These are phyloP conservation scores for Pichia pseudocactophila DNA, from an alignment of 805 yeast species.

Conservation along the genomic window DNA sequence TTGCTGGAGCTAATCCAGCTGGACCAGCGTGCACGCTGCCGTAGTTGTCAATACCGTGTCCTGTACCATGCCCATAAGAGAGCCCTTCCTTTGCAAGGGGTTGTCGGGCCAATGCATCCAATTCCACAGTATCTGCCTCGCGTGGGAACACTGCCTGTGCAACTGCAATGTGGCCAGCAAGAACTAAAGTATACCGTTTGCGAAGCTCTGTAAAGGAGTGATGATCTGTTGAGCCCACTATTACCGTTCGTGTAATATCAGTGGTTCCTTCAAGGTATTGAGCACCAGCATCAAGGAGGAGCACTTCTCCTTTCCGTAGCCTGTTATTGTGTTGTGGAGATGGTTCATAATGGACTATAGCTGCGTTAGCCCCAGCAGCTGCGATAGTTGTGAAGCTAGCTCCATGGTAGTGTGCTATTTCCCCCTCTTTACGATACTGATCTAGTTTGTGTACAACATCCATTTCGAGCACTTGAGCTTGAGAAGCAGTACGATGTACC, in stretches of 20 bases:
- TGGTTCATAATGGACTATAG: slow-evolving; percentile 72
- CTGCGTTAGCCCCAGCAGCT: slow-evolving; percentile 66
- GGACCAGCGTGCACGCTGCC: slow-evolving; percentile 95
- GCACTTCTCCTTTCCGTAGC: slow-evolving; percentile 61
- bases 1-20: slow-evolving; percentile 54
- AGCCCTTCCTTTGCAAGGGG: slow-evolving; percentile 74
- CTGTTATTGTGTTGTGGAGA: slow-evolving; percentile 39
- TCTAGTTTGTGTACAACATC: slow-evolving; percentile 48
- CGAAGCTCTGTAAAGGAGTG: slow-evolving; percentile 47
- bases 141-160: slow-evolving; percentile 74
- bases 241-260: slow-evolving; percentile 85
- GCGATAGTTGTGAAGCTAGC: slow-evolving; percentile 66
- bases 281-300: slow-evolving; percentile 82
- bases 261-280: slow-evolving; percentile 94
- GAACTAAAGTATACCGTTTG: slow-evolving; percentile 70
- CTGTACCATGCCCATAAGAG: slow-evolving; percentile 90
- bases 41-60: slow-evolving; percentile 93
- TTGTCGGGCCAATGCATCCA: slow-evolving; percentile 80
- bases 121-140: slow-evolving; percentile 62
- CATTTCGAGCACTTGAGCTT: slow-evolving; percentile 37
- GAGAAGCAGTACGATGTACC: slow-evolving; percentile 53
- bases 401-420: too few species aligned
- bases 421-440: slow-evolving; percentile 20
- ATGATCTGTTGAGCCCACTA: slow-evolving; percentile 36
- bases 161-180: slow-evolving; percentile 85